Percentiles rank a stretch among this genome's conserved stretches.
phyloP scores from a whole-genome alignment of 306 rosid species.

The Vigna unguiculata region DNA sequence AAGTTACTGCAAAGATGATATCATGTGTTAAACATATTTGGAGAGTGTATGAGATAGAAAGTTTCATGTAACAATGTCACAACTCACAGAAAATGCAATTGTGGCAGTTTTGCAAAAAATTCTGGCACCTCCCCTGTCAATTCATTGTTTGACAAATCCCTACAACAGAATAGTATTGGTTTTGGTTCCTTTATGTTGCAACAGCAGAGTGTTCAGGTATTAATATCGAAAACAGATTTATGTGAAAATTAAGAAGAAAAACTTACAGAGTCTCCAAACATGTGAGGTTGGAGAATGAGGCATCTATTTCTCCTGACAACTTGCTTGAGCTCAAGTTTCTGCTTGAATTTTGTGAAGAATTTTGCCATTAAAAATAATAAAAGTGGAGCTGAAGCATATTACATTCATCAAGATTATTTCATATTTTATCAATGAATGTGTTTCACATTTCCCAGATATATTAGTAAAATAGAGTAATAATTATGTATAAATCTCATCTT shows the following conservation, averaged over 20 bases:
- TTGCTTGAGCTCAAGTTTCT: conserved; percentile 46
- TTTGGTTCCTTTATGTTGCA: not conserved
- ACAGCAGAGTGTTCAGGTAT: not conserved
- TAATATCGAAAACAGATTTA: not conserved
- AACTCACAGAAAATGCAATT: conserved; percentile 52
- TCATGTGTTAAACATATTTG: not conserved
- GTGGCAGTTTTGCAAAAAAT: conserved; percentile 38
- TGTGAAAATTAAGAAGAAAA: not conserved
- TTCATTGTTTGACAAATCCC: conserved; percentile 58
- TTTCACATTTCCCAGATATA: no score
- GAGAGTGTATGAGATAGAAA: not conserved
- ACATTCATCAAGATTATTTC: not conserved
- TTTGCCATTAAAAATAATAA: not conserved
- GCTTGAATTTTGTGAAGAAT: not conserved
- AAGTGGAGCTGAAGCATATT: not conserved
- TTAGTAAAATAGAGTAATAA: no score
- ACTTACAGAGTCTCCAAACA: conserved; percentile 38
- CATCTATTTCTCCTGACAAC: conserved; percentile 2
- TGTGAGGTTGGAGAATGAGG: conserved; percentile 21
- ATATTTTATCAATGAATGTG: not conserved
- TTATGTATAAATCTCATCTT: no score
- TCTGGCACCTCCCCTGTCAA: conserved; percentile 52
- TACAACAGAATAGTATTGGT: not conserved
- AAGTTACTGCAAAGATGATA: conserved; percentile 23
- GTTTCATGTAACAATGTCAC: not conserved